Conservation (phyloP, 495 filamentous ascomycete species). For the Xanthoparmelia taractica region DNA sequence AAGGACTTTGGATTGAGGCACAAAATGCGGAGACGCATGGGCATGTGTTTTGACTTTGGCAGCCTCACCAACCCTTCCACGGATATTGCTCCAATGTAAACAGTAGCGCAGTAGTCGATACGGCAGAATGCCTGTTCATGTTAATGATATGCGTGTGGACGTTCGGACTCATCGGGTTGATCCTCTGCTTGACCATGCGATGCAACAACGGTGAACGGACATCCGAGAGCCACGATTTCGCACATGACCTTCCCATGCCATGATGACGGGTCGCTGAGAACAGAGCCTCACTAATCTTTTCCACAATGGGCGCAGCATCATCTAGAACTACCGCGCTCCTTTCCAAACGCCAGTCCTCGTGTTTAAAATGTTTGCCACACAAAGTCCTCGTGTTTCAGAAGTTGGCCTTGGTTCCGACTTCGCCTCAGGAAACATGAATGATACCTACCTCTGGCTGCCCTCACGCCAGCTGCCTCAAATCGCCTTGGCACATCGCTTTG, state of each 20-base stretch:
- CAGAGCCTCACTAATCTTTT: neutral
- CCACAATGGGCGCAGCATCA: constrained; percentile 9
- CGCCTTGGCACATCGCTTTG: neutral
- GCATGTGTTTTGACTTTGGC: neutral
- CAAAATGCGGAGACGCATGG: neutral
- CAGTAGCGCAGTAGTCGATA: neutral
- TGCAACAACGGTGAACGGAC: neutral
- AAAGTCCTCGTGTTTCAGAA: constrained; percentile 16
- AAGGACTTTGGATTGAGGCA: neutral
- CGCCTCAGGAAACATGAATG: constrained; percentile 4
- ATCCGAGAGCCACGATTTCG: neutral
- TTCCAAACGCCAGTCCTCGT: constrained; percentile 15
- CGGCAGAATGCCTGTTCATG: neutral
- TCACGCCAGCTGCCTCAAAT: constrained; percentile 3
- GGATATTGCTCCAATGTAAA: neutral
- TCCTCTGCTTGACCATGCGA: neutral
- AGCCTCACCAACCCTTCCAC: neutral
- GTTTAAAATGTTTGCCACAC: constrained; percentile 3
- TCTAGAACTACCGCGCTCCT: constrained; percentile 20
- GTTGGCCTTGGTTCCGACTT: neutral
- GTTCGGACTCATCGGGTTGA: neutral
- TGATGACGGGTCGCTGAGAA: neutral
- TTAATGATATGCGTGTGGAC: neutral
- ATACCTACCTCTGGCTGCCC: neutral
- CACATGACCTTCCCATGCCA: neutral